Percentiles rank a stretch among this genome's conserved stretches.
These are phyloP conservation scores for Dunaliella primolecta DNA, from an alignment of 139 green algal species.

Conservation along the genomic window DNA sequence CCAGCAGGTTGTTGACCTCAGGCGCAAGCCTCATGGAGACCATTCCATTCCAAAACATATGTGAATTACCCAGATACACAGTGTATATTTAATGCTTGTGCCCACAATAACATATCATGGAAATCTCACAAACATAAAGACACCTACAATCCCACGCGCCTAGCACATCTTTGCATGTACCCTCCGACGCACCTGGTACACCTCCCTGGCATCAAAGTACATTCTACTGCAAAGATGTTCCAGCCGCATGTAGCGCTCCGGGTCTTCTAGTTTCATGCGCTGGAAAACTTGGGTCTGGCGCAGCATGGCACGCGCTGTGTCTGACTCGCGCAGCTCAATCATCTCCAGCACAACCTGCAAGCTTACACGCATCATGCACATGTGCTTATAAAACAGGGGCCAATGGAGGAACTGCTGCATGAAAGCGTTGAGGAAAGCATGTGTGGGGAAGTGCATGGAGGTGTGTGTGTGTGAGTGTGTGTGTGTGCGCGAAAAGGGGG, in stretches of 20 bases:
- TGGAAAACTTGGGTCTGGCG: conserved; percentile 84
- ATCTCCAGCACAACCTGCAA: conserved; percentile 92
- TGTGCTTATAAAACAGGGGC: neutral
- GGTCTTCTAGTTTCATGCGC: conserved; percentile 80
- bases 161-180: too few species aligned
- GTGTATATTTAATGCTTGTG: too few species aligned
- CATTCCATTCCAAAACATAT: too few species aligned
- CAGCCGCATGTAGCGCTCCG: conserved; percentile 78
- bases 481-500: neutral
- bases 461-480: conserved; percentile 4
- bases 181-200: conserved; percentile 61
- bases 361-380: neutral
- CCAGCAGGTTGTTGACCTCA: too few species aligned
- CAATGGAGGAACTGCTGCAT: neutral
- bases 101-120: too few species aligned
- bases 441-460: neutral
- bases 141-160: too few species aligned
- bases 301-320: conserved; percentile 89
- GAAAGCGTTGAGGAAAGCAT: too few species aligned
- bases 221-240: conserved; percentile 74
- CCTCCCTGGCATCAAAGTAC: conserved; percentile 81
- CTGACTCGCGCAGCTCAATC: conserved; percentile 89
- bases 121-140: too few species aligned
- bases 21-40: too few species aligned
- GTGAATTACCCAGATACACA: too few species aligned